Conservation (phyloP, 2,329 filamentous ascomycete genomes). For the Penicillium sp. region DNA sequence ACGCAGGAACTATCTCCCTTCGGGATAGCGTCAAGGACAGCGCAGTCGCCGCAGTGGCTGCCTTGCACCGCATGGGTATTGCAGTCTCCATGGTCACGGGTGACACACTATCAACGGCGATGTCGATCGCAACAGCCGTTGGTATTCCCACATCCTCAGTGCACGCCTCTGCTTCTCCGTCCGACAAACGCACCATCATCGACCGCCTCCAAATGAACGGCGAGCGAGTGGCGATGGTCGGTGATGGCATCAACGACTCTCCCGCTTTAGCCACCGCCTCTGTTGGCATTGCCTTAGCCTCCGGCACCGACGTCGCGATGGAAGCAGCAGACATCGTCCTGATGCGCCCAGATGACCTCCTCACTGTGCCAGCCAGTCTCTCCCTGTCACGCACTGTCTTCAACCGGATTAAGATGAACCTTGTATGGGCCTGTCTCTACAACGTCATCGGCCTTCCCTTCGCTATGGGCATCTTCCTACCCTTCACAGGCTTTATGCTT, state of each 20-base stretch:
- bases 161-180: slow-evolving; percentile 82
- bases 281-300: slow-evolving; percentile 88
- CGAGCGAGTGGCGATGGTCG: slow-evolving; percentile 89
- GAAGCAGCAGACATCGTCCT: slow-evolving; percentile 95
- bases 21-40: slow-evolving; percentile 90
- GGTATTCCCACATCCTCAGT: slow-evolving; percentile 77
- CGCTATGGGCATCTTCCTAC: slow-evolving; percentile 94
- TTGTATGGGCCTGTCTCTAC: slow-evolving; percentile 90
- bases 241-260: slow-evolving; percentile 97
- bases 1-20: slow-evolving; percentile 79
- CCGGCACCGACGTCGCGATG: slow-evolving; percentile 95
- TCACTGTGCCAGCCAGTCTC: slow-evolving; percentile 87
- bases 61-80: slow-evolving; percentile 81
- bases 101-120: slow-evolving; percentile 80
- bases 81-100: slow-evolving; percentile 90
- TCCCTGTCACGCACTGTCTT: slow-evolving; percentile 84
- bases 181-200: slow-evolving; percentile 87
- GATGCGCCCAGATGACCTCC: slow-evolving; percentile 87
- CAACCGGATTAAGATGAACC: slow-evolving; percentile 86
- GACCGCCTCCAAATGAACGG: slow-evolving; percentile 71
- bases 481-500: slow-evolving; percentile 75
- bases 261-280: slow-evolving; percentile 90
- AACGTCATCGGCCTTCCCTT: slow-evolving; percentile 90
- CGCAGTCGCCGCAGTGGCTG: slow-evolving; percentile 75
- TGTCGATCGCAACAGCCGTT: slow-evolving; percentile 78